Base-by-base conservation (phyloP, 306 rosid species). In the Pterocarpus santalinus region DNA sequence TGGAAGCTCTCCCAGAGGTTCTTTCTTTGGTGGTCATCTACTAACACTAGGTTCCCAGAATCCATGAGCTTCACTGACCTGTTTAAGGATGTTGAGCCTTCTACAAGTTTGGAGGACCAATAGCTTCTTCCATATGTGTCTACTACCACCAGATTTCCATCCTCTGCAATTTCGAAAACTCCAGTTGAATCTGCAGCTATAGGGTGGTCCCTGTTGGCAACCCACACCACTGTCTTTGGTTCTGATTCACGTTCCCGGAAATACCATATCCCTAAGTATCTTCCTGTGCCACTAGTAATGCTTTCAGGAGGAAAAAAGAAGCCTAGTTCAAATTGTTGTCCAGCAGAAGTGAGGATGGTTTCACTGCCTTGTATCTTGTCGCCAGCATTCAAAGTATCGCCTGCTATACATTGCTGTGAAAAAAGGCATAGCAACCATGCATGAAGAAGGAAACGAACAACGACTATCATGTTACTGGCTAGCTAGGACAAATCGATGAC, bases 211-310 rank as follows among this genome's bases (percentile, higher is more conserved):
- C 28, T 22, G 28, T 22, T 22, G 28, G 28, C 28, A 22, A 22
- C 28, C 28, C 28, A 22, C 28, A 22, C 28, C 28, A 22, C 28
- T 22, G 55, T 61, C 33, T 0, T 1, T 2, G 76, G 69, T 22
- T 47, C n/a, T 47, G 22, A 73, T 2, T 0, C 12, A 1, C 57
- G 14, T 1, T 41, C 2, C 0, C 2, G 2, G 43, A 38, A 5
- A 34, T 67, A 86, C 88, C 85, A 79, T 61, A 86, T 88, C 3
- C 89, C 91, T 0, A 86, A 65, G 76, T 88, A 88, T 43, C 72
- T 81, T 36, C 4, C 32, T 4, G 16, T 7, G 51, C 34, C 44
- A 38, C 65, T 75, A 1, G 38, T 0, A 2, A 15, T 14, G 16
- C n/a, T 53, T 14, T 4, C 16, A 15, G 5, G 4, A 9, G 85